Conservation (phyloP, 169 alveolate genomes). For the Plasmodium blacklocki region DNA sequence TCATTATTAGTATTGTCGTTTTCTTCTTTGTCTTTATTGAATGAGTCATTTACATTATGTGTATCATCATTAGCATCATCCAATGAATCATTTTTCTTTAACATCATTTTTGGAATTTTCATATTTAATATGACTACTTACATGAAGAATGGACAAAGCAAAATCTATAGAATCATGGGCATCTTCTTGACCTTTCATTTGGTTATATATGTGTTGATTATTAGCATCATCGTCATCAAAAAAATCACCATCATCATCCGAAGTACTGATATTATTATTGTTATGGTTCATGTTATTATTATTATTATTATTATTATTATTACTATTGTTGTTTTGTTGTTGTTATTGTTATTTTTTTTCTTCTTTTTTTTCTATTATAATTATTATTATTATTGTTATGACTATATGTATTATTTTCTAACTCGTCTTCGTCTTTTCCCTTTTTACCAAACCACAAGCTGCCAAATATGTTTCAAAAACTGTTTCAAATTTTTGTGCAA, state of each 20-base stretch:
- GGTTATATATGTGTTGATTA: not conserved
- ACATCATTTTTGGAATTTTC: slow-evolving; percentile 60
- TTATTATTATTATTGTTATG: slow-evolving; percentile 14
- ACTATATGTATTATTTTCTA: no score
- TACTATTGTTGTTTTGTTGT: not conserved
- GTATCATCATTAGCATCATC: slow-evolving; percentile 89
- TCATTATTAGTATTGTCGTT: slow-evolving; percentile 88
- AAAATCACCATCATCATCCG: not conserved
- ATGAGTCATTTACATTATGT: slow-evolving; percentile 87
- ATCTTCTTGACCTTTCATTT: slow-evolving; percentile 44
- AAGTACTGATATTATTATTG: slow-evolving; percentile 2
- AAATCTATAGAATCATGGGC: slow-evolving; percentile 77
- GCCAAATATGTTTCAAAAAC: slow-evolving; percentile 94
- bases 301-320: slow-evolving; percentile 3
- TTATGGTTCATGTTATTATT: slow-evolving; percentile 25
- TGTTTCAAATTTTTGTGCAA: slow-evolving; percentile 92
- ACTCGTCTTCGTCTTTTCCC: slow-evolving; percentile 12
- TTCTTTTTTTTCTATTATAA: not conserved
- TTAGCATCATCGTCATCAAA: no score
- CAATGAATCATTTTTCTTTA: slow-evolving; percentile 83
- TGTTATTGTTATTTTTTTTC: slow-evolving; percentile 3
- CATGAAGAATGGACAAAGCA: slow-evolving; percentile 74
- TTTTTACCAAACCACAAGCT: slow-evolving; percentile 90
- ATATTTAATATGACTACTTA: slow-evolving; percentile 74
- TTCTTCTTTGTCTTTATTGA: slow-evolving; percentile 91